A percentile compares a stretch with the other conserved stretches of the same genome.
phyloP scores from a whole-genome alignment of 129 eudicot genomes.

The Helichrysum umbraculigerum region DNA sequence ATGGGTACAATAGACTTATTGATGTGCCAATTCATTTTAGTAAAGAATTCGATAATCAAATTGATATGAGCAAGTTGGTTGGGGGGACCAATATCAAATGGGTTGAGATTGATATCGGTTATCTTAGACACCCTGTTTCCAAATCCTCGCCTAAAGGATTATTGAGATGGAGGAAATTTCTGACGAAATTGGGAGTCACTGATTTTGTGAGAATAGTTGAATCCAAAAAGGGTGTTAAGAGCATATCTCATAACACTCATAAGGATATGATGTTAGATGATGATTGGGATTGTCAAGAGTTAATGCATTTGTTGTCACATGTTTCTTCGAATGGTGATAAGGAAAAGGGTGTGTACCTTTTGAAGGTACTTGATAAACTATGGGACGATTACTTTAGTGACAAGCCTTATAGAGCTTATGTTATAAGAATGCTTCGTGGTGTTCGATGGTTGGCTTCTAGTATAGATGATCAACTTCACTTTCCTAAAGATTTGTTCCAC shows the following conservation, averaged over 20 bases:
- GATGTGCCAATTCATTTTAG: slow-evolving; percentile 64
- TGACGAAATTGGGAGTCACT: slow-evolving; percentile 61
- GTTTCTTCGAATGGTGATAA: slow-evolving; percentile 41
- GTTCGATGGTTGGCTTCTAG: slow-evolving; percentile 58
- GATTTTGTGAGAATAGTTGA: slow-evolving; percentile 58
- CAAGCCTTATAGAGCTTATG: slow-evolving; percentile 44
- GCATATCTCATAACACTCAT: slow-evolving; percentile 44
- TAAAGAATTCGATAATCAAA: slow-evolving; percentile 26
- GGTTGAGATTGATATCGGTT: slow-evolving; percentile 53
- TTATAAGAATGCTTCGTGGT: slow-evolving; percentile 43
- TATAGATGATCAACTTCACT: slow-evolving; percentile 57
- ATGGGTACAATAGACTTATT: slow-evolving; percentile 49
- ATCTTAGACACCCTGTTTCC: slow-evolving; percentile 46
- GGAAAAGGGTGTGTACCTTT: slow-evolving; percentile 50
- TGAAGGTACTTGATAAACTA: slow-evolving; percentile 60
- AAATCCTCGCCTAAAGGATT: slow-evolving; percentile 35
- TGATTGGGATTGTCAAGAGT: slow-evolving; percentile 51
- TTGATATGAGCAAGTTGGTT: slow-evolving; percentile 49
- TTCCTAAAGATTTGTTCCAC: slow-evolving; percentile 62
- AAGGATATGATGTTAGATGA: slow-evolving; percentile 39
- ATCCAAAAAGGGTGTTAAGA: slow-evolving; percentile 40
- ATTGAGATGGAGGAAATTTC: slow-evolving; percentile 56
- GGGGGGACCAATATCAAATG: slow-evolving; percentile 47
- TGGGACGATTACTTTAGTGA: slow-evolving; percentile 68
- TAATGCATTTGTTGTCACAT: slow-evolving; percentile 40